phyloP scores from a whole-genome alignment of 345 rosid species.

The Nasturtium officinale region DNA sequence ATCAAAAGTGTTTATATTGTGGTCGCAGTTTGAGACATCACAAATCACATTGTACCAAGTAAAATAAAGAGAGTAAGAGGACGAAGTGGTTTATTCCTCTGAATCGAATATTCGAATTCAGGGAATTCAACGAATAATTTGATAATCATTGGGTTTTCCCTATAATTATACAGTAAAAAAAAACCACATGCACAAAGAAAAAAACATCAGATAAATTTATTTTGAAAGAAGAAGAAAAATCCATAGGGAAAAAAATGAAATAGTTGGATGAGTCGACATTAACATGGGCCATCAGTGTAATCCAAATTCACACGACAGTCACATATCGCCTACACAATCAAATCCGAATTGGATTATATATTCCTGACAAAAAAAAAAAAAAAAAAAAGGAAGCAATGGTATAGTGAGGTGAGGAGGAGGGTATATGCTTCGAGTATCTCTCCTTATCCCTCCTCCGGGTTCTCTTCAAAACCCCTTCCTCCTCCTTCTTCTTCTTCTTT shows the following conservation, averaged over 20 bases:
- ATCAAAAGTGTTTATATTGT: background rate
- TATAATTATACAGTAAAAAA: background rate
- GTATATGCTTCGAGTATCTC: conserved; percentile 78
- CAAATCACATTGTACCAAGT: too few relatives aligned
- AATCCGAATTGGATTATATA: too few relatives aligned
- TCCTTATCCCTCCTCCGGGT: conserved; percentile 48
- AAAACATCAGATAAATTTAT: too few relatives aligned
- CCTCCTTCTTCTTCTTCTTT: conserved; percentile 20
- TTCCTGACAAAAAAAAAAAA: too few relatives aligned
- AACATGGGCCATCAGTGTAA: conserved; percentile 26
- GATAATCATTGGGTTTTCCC: background rate
- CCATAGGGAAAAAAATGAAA: too few relatives aligned
- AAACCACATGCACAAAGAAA: too few relatives aligned
- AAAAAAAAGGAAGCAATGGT: too few relatives aligned
- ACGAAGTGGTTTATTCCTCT: background rate
- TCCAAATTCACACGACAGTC: conserved; percentile 34
- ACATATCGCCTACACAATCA: conserved; percentile 38
- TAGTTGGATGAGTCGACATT: too few relatives aligned
- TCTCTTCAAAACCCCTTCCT: conserved; percentile 32
- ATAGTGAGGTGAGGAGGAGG: conserved; percentile 34
- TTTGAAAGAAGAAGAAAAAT: too few relatives aligned
- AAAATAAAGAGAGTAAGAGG: background rate
- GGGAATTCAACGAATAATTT: background rate
- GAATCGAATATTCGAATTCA: conserved; percentile 8
- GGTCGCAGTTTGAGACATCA: background rate